Evolutionary conservation across 2,329 filamentous ascomycete species (phyloP), one percentile per base, ranked within the genome.

Genomic region (Fusarium bactridioides): DNA sequence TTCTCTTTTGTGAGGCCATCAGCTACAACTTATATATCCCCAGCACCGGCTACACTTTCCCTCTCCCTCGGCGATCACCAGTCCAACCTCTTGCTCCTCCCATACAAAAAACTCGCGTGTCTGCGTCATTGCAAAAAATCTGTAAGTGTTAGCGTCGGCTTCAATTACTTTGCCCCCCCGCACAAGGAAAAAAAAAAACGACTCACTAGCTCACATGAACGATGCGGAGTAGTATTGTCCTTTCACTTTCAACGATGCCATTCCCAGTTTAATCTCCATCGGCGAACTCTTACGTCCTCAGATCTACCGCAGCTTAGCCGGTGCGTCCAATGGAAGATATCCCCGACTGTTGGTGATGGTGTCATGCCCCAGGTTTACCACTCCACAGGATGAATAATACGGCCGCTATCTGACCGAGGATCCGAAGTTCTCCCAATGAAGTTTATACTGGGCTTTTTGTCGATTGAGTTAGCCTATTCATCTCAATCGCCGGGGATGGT

Each of bases 391-490:
- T 62, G 45, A 48, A 56, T 62, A 76, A 69, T 77, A 76, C 64
- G 70, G 60, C 74, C 74, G 74, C 21, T 50, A 62, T 76, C 65
- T 59, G 62, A 69, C 74, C 74, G 74, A 75, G 55, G 10, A 41
- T 9, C 74, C 68, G 73, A 63, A 35, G 50, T 71, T 76, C 62
- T 74, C 18, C 66, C 73, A 53, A 23, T 11, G 23, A 25, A 10
- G 4, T 21, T 50, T 37, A 45, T 53, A 33, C 27, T 12, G 7
- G 18, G 13, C 0, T 33, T 10, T 18, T 16, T 13, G 21, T 54
- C 23, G 2, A 40, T 41, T 18, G 5, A 38, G 50, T 38, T 54
- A 41, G 50, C 15, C 31, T 25, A 18, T 35, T 33, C 38, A 29
- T 23, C 31, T 37, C 19, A 69, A 69, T n/a, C 69, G 45, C 51